A percentile compares a stretch with the other conserved stretches of the same genome.
Conservation (phyloP, 495 filamentous ascomycete species). For the Xeromyces bisporus region DNA sequence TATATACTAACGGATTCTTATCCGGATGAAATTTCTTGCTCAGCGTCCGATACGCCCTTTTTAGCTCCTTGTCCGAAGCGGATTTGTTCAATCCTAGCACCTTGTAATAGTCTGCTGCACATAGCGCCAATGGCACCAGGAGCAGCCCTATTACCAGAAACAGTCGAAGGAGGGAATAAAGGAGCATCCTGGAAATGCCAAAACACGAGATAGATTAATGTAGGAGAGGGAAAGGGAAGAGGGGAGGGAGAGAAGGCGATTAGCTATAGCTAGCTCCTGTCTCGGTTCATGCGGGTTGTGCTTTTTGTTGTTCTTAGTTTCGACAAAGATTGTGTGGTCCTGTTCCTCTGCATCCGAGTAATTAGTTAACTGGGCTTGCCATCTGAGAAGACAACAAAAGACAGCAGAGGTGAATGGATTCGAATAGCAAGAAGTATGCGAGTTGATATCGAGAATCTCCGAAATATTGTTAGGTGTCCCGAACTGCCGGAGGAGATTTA, state of each 20-base stretch:
- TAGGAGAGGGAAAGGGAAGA: background rate
- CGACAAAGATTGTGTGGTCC: too few species aligned
- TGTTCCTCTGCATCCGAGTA: too few species aligned
- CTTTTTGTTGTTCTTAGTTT: too few species aligned
- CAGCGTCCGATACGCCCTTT: constrained; percentile 80
- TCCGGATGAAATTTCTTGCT: constrained; percentile 97
- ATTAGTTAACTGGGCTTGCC: too few species aligned
- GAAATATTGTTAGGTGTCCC: too few species aligned
- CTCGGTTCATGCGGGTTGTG: background rate
- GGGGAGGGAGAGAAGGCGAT: background rate
- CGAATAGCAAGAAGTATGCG: background rate
- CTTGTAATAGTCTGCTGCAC: constrained; percentile 85
- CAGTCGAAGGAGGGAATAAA: constrained; percentile 3
- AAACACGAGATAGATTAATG: background rate
- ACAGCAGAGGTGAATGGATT: background rate
- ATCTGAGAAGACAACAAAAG: too few species aligned
- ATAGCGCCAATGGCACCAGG: constrained; percentile 35
- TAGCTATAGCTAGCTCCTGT: background rate
- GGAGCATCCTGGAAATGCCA: constrained; percentile 8
- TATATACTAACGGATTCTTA: constrained; percentile 75
- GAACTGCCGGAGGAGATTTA: too few species aligned
- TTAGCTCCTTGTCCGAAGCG: constrained; percentile 81
- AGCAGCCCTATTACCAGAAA: constrained; percentile 13
- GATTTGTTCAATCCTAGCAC: constrained; percentile 65
- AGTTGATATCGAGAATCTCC: too few species aligned